Evolutionary conservation across 2,329 filamentous ascomycete species (phyloP).

Genomic region (Paraphaeosphaeria minitans): DNA sequence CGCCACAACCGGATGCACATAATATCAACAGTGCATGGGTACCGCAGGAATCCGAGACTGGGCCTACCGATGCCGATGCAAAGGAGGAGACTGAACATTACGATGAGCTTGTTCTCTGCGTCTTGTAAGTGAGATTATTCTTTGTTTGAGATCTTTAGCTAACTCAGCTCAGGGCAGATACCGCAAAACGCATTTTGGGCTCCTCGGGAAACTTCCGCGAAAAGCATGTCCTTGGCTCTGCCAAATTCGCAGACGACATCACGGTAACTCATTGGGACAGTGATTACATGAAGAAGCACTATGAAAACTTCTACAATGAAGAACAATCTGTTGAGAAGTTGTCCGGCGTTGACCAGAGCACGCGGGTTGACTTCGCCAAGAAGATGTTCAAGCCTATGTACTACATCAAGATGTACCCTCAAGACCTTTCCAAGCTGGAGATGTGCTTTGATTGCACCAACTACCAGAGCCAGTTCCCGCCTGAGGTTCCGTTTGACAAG

Average conservation of each 20-base stretch:
- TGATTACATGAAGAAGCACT: slow-evolving; percentile 69
- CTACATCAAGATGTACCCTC: slow-evolving; percentile 64
- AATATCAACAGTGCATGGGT: slow-evolving; percentile 54
- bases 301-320: slow-evolving; percentile 65
- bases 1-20: slow-evolving; percentile 49
- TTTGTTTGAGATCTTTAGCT: neutral
- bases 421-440: slow-evolving; percentile 62
- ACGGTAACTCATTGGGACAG: slow-evolving; percentile 71
- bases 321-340: slow-evolving; percentile 52
- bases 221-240: slow-evolving; percentile 70
- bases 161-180: slow-evolving; percentile 50
- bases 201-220: slow-evolving; percentile 65
- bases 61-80: slow-evolving; percentile 49
- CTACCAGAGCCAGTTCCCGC: slow-evolving; percentile 72
- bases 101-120: slow-evolving; percentile 70
- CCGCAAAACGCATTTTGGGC: slow-evolving; percentile 63
- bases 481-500: slow-evolving; percentile 59
- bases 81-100: slow-evolving; percentile 57
- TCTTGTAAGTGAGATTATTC: slow-evolving; percentile 45
- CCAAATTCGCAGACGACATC: slow-evolving; percentile 72
- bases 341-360: slow-evolving; percentile 49
- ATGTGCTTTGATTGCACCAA: slow-evolving; percentile 76
- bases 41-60: slow-evolving; percentile 33
- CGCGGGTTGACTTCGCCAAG: slow-evolving; percentile 52
- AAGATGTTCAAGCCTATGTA: slow-evolving; percentile 68